Evolutionary conservation across 352 stramenopile genomes (phyloP).

Genomic region (Phytophthora cactorum): DNA sequence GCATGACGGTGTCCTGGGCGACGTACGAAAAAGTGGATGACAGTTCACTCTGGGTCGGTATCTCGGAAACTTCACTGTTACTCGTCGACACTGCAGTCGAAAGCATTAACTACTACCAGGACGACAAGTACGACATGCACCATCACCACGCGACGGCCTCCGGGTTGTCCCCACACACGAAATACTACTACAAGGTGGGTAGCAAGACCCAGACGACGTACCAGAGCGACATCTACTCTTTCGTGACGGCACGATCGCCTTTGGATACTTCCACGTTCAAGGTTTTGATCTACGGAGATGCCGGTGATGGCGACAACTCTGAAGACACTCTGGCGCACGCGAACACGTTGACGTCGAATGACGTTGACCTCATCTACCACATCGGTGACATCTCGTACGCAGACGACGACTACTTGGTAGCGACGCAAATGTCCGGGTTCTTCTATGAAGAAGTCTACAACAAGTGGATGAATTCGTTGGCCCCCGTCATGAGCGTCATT

Average conservation of each 20-base stretch:
- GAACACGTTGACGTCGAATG: constrained; percentile 33
- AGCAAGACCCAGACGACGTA: constrained; percentile 26
- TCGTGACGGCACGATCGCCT: constrained; percentile 37
- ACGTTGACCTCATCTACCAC: constrained; percentile 41
- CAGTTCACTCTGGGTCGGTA: constrained; percentile 47
- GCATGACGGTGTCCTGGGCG: constrained; percentile 59
- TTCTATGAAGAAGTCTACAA: constrained; percentile 64
- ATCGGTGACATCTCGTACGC: constrained; percentile 46
- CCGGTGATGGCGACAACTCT: constrained; percentile 32
- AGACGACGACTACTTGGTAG: constrained; percentile 33
- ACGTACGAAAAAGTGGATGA: constrained; percentile 39
- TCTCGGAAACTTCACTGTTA: constrained; percentile 4
- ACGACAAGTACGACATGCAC: constrained; percentile 51
- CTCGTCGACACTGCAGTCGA: constrained; percentile 24
- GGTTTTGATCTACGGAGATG: constrained; percentile 39
- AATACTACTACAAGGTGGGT: constrained; percentile 47
- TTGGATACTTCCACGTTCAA: constrained; percentile 36
- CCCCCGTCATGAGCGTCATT: constrained; percentile 39
- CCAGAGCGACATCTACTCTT: constrained; percentile 34
- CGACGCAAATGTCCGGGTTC: constrained; percentile 19
- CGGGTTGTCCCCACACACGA: constrained; percentile 27
- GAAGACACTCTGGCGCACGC: constrained; percentile 36
- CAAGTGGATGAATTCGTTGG: constrained; percentile 65
- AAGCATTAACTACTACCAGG: constrained; percentile 43
- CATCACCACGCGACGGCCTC: constrained; percentile 53